Evolutionary conservation across 2,329 filamentous ascomycete species (phyloP).

Genomic region (Tetracladium maxilliforme): DNA sequence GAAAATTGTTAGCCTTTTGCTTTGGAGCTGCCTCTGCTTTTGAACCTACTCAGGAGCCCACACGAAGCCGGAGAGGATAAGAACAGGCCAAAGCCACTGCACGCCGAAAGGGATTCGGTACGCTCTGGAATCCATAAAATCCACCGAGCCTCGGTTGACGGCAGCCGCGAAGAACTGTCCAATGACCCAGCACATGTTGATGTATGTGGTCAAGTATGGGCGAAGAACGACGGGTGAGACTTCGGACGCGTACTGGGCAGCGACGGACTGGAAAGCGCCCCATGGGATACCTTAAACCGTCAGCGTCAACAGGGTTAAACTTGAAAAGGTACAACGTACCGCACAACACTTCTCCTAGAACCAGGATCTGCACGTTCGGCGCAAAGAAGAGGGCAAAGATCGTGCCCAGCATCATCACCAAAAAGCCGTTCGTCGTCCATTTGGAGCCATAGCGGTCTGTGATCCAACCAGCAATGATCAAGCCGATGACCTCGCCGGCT

Average conservation of each 20-base stretch:
- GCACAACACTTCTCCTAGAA: conserved; percentile 33
- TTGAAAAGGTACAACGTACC: too few species aligned
- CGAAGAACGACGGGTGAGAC: conserved; percentile 2
- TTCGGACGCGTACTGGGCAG: conserved; percentile 17
- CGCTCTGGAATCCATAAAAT: conserved; percentile 27
- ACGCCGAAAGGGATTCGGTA: conserved; percentile 27
- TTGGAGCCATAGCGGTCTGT: conserved; percentile 35
- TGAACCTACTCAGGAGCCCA: conserved; percentile 31
- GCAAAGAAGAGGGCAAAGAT: conserved; percentile 35
- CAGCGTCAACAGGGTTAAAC: too few species aligned
- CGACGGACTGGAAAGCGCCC: conserved; percentile 32
- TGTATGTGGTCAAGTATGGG: conserved; percentile 2
- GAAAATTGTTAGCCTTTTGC: too few species aligned
- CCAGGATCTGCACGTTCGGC: conserved; percentile 25
- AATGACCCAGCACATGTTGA: conserved; percentile 3
- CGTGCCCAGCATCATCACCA: conserved; percentile 27
- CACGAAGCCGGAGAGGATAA: conserved; percentile 23
- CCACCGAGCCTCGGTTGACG: conserved; percentile 28
- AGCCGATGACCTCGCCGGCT: conserved; percentile 27
- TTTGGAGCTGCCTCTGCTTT: too few species aligned
- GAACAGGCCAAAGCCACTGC: conserved; percentile 31
- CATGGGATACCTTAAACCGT: conserved; percentile 29
- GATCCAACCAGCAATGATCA: conserved; percentile 35
- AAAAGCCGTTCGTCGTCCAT: conserved; percentile 30
- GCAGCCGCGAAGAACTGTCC: too few species aligned